Evolutionary conservation across 2,329 filamentous ascomycete species (phyloP), one percentile per base, ranked within the genome.

Genomic region (Colletotrichum theobromicola): DNA sequence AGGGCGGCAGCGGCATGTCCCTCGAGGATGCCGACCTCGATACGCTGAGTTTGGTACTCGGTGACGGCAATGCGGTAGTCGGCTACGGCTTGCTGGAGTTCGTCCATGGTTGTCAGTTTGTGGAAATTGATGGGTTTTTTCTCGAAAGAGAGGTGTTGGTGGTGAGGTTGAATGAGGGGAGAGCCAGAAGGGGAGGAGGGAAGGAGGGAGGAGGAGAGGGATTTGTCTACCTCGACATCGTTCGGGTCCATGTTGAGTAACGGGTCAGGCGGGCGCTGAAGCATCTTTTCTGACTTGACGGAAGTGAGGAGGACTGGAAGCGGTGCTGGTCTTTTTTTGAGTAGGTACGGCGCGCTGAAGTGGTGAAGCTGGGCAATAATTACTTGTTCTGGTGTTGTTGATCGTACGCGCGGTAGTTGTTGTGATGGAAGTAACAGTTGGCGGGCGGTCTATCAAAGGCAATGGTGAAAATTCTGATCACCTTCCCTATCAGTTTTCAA

Each of bases 361-460:
- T 2, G 6, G 10, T 13, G 42, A 21, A 5, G 13, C 7, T 1
- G 4, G 21, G 16, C n/a, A 9, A 4, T n/a, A 9, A 1, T 1
- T n/a, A 18, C 4, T n/a, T 50, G 3, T 50, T 50, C 10, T 50
- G 10, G n/a, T 2, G n/a, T 13, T 50, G 4, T 32, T 4, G 5
- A 10, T 18, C n/a, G 3, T 46, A 46, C 18, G 37, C 3, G n/a
- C 24, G n/a, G 24, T 13, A 10, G 12, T 21, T 2, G 6, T 7
- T n/a, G 42, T 50, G 42, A 21, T 13, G 24, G 5, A 21, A 12
- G 5, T 13, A 50, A 50, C 42, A 50, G 3, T 21, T 21, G n/a
- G 42, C 16, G 21, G 3, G 10, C 24, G n/a, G n/a, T 13, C 42
- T 21, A 4, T 21, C 10, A 50, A 50, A 50, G n/a, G 42, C 1